Conservation (phyloP, 306 rosid species). For the Cucumis cinereus region DNA sequence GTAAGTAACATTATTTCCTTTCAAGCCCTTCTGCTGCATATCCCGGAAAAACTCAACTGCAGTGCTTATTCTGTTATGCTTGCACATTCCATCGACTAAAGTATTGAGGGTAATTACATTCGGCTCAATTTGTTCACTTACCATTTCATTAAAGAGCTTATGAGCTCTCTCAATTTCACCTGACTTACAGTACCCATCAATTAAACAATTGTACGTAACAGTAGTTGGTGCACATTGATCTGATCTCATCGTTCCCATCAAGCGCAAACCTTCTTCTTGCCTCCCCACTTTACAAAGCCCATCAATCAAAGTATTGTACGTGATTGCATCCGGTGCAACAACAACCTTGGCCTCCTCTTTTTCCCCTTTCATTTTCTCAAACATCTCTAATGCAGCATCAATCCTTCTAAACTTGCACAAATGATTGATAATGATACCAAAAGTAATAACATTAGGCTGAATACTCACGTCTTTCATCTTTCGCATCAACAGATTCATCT, state of each 20-base stretch:
- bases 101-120: conserved; percentile 56
- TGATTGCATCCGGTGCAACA: conserved; percentile 47
- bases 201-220: conserved; percentile 62
- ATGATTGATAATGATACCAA: conserved; percentile 46
- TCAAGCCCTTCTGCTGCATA: conserved; percentile 44
- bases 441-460: conserved; percentile 42
- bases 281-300: conserved; percentile 82
- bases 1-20: conserved; percentile 48
- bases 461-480: conserved; percentile 58
- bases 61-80: conserved; percentile 33
- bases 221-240: conserved; percentile 29
- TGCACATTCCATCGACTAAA: conserved; percentile 64
- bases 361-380: conserved; percentile 37
- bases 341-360: conserved; percentile 15
- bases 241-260: conserved; percentile 58
- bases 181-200: conserved; percentile 53
- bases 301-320: conserved; percentile 57
- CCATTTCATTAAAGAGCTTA: conserved; percentile 49
- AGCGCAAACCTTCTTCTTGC: conserved; percentile 53
- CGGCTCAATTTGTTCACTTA: conserved; percentile 31
- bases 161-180: conserved; percentile 46
- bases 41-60: conserved; percentile 51
- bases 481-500: conserved; percentile 47
- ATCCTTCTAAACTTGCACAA: conserved; percentile 66
- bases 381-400: conserved; percentile 47